Base-by-base conservation (phyloP, 1,284 basidiomycete genomes). In the Ustilago sp. region DNA sequence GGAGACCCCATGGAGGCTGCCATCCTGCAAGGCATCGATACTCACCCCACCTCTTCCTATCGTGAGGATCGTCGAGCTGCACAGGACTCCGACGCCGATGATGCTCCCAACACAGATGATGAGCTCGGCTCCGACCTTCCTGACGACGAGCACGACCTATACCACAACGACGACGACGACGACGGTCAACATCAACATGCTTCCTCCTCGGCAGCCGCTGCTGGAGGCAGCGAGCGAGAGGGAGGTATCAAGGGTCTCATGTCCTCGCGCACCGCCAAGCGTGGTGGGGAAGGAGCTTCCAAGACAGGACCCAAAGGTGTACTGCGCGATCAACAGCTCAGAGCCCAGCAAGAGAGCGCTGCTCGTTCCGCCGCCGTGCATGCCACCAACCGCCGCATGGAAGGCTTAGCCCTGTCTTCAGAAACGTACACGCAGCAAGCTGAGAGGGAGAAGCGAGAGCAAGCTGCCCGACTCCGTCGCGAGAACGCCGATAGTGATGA, bases 271-370 rank as follows among this genome's bases (percentile, higher is more conserved):
- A 62, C 67, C 4, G 60, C 66, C 8, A 68, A 54, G 3, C 59
- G 70, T 11, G 69, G 66, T 13, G 57, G 55, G 19, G 63, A 67
- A 9, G 75, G 75, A 4, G 77, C 77, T 0, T 56, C 64, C 61
- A 67, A 80, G 28, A 82, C 81, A 8, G 81, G 81, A 8, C 80
- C 78, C 35, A 83, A 83, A 53, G 81, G 81, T 32, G 81, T 83
- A 15, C 47, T 79, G 17, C 65, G 68, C 12, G 81, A 83, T 63
- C 72, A 61, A 19, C 61, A 67, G 53, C 50, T 69, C 7, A 58
- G 63, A 7, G 74, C 63, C 4, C 57, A 63, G 38, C 68, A 72
- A 9, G 50, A 77, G 6, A 53, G 57, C 2, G 50, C 43, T 13
- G 57, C 61, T 0, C 68, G 75, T 9, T 39, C 60, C 11, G 65